Conservation (phyloP, 495 filamentous ascomycete genomes). For the Hypoxylon rickii region DNA sequence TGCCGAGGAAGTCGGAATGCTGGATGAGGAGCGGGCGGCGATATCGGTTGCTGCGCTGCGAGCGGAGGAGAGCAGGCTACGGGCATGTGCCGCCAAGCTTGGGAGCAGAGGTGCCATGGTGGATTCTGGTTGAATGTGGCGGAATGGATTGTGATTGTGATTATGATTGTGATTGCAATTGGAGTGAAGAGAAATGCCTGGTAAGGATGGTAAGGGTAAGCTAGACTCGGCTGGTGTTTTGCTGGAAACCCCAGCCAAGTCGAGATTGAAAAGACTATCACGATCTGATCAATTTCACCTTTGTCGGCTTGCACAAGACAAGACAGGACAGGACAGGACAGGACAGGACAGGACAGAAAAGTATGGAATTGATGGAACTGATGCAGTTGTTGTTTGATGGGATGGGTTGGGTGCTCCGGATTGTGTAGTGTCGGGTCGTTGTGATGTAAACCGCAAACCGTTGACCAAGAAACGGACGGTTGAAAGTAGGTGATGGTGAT, state of each 20-base stretch:
- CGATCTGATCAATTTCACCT: slow-evolving; percentile 8
- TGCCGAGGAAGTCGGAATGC: slow-evolving; percentile 6
- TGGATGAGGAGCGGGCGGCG: slow-evolving; percentile 15
- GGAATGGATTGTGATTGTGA: not conserved
- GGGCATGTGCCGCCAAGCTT: slow-evolving; percentile 33
- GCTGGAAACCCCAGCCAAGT: slow-evolving; percentile 38
- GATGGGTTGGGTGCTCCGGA: no score
- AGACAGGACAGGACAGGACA: no score
- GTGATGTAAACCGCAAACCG: slow-evolving; percentile 7
- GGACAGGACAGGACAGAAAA: no score
- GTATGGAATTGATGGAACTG: no score
- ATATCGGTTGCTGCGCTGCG: slow-evolving; percentile 15
- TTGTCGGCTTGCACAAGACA: not conserved
- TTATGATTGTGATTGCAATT: no score
- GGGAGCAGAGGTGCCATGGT: slow-evolving; percentile 36
- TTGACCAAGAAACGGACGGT: no score
- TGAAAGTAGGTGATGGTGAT: no score
- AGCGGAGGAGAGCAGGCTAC: slow-evolving; percentile 32
- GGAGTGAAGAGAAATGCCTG: slow-evolving; percentile 8
- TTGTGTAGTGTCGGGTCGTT: slow-evolving; percentile 19
- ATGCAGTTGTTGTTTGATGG: no score
- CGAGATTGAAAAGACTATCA: not conserved
- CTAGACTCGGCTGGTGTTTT: slow-evolving; percentile 24
- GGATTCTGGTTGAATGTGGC: slow-evolving; percentile 12
- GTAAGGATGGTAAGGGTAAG: no score